phyloP scores from a whole-genome alignment of 169 alveolate species.

The Plasmodium gaboni region DNA sequence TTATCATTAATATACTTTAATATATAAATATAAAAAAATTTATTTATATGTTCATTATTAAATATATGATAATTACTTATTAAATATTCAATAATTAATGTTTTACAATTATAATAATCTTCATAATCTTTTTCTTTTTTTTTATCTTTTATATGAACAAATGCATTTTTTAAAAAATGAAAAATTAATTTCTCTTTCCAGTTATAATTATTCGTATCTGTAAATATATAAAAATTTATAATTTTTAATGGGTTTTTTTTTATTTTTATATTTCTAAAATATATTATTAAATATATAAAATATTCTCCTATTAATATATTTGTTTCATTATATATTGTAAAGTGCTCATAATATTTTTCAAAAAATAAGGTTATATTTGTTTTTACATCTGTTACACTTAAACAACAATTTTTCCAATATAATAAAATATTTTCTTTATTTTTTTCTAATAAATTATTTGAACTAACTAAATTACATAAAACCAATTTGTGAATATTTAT shows the following conservation, averaged over 20 bases:
- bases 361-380: conserved; percentile 44
- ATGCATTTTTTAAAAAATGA: conserved; percentile 58
- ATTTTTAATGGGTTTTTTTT: conserved; percentile 35
- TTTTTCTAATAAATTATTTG: conserved; percentile 4
- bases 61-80: conserved; percentile 62
- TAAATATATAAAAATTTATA: conserved; percentile 50
- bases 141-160: conserved; percentile 15
- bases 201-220: conserved; percentile 19
- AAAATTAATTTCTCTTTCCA: conserved; percentile 68
- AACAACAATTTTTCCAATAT: conserved; percentile 58
- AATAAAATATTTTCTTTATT: conserved; percentile 43
- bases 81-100: conserved; percentile 70
- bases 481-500: conserved; percentile 64
- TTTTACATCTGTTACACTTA: conserved; percentile 60
- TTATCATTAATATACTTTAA: conserved; percentile 57
- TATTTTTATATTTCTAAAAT: conserved; percentile 45
- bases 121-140: conserved; percentile 2
- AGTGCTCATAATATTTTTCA: conserved; percentile 49
- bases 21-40: conserved; percentile 30
- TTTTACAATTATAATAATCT: conserved; percentile 32
- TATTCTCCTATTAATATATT: conserved; percentile 73
- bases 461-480: conserved; percentile 6
- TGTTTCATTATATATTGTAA: conserved; percentile 56
- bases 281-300: conserved; percentile 61
- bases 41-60: conserved; percentile 4